Percentiles rank a stretch among this genome's conserved stretches.
Evolutionary conservation across 169 alveolate genomes (phyloP).

Genomic region (Perkinsus marinus): DNA sequence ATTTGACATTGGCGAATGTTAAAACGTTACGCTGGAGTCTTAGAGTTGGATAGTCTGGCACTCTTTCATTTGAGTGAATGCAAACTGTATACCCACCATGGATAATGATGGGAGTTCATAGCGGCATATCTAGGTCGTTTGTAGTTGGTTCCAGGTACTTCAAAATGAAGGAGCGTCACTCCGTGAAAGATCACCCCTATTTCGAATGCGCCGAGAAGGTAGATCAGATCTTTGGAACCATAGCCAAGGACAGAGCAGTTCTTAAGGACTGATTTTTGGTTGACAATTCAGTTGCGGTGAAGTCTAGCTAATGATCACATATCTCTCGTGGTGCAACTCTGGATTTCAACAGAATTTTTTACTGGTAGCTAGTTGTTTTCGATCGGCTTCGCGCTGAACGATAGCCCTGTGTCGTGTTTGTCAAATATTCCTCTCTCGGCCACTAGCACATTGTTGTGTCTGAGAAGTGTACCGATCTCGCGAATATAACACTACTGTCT

Average conservation of each 20-base stretch:
- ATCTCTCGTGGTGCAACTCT: too few relatives aligned
- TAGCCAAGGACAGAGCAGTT: background rate
- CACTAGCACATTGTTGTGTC: too few relatives aligned
- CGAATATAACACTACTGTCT: too few relatives aligned
- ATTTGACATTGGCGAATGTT: too few relatives aligned
- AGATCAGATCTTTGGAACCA: background rate
- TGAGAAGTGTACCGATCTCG: too few relatives aligned
- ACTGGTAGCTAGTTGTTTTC: too few relatives aligned
- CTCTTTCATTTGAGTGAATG: background rate
- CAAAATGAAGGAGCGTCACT: background rate
- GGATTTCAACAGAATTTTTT: too few relatives aligned
- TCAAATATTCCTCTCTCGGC: too few relatives aligned
- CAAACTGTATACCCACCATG: background rate
- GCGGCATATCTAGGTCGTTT: background rate
- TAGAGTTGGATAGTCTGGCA: too few relatives aligned
- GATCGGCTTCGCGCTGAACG: too few relatives aligned
- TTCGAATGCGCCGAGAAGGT: background rate
- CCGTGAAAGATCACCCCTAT: background rate
- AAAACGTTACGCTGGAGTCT: too few relatives aligned
- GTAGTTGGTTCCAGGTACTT: background rate
- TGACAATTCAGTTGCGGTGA: background rate
- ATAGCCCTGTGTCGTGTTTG: too few relatives aligned
- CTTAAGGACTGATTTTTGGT: background rate
- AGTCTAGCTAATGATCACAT: background rate
- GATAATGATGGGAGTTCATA: background rate